Evolutionary conservation across 495 filamentous ascomycete species (phyloP).

Genomic region (Hypomontagnella monticulosa): DNA sequence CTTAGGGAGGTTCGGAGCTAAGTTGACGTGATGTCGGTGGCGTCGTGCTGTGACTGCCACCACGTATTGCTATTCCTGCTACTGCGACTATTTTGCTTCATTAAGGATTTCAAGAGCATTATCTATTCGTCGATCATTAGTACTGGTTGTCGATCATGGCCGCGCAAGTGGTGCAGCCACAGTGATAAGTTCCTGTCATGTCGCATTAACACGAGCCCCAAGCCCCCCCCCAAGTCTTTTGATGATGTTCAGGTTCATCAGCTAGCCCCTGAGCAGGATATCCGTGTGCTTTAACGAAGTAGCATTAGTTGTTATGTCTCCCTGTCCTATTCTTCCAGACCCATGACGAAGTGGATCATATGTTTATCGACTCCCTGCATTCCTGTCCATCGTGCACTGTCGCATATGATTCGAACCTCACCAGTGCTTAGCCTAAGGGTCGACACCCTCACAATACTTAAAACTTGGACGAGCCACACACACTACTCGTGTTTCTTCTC

Average conservation of each 20-base stretch:
- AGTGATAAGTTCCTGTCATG: constrained; percentile 5
- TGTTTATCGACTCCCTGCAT: constrained; percentile 43
- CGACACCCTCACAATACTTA: constrained; percentile 32
- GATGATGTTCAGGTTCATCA: constrained; percentile 6
- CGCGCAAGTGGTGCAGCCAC: too few relatives aligned
- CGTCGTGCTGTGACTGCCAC: too few relatives aligned
- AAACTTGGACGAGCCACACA: constrained; percentile 26
- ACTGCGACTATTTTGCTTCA: background rate
- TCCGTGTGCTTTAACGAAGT: constrained; percentile 37
- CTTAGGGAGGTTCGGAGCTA: too few relatives aligned
- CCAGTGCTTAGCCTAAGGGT: constrained; percentile 18
- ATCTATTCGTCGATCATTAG: too few relatives aligned
- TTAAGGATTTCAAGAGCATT: background rate
- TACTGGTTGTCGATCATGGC: too few relatives aligned
- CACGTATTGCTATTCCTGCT: too few relatives aligned
- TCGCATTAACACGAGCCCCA: constrained; percentile 35
- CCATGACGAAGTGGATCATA: constrained; percentile 38
- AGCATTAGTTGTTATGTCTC: constrained; percentile 33
- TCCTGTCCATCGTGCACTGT: constrained; percentile 36
- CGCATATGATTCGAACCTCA: constrained; percentile 31
- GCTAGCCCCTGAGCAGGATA: constrained; percentile 39
- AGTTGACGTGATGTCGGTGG: too few relatives aligned
- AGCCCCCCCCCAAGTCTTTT: too few relatives aligned
- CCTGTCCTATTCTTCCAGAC: constrained; percentile 27
- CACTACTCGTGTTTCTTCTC: constrained; percentile 20